Evolutionary conservation across 2,329 filamentous ascomycete species (phyloP).

Genomic region (Penicillium concentricum): DNA sequence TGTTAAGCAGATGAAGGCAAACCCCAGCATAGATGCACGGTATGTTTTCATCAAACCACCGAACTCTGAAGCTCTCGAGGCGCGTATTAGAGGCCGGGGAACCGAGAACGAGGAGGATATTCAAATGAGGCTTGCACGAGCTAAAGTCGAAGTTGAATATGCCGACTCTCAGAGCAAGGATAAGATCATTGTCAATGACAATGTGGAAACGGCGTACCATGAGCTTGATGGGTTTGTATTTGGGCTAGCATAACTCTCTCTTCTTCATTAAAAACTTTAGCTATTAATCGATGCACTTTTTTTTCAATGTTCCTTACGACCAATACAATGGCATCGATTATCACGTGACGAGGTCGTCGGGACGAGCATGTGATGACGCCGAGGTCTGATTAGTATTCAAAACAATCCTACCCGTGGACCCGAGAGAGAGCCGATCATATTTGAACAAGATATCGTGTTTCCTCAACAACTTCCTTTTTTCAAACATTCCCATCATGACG

Average conservation of each 20-base stretch:
- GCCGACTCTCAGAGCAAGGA: background rate
- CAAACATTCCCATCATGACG: constrained; percentile 21
- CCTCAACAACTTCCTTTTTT: too few relatives aligned
- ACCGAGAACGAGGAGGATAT: background rate
- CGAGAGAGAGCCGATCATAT: background rate
- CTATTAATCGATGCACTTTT: too few relatives aligned
- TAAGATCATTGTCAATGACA: background rate
- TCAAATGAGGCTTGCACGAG: background rate
- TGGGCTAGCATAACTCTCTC: background rate
- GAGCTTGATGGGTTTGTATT: background rate
- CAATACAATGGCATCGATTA: background rate
- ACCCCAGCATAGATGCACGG: too few relatives aligned
- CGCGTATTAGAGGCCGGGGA: background rate
- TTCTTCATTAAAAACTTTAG: too few relatives aligned
- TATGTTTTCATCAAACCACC: background rate
- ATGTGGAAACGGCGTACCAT: background rate
- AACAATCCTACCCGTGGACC: background rate
- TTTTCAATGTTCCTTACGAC: too few relatives aligned
- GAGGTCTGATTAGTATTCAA: constrained; percentile 5
- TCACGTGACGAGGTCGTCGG: constrained; percentile 3
- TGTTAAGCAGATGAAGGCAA: too few relatives aligned
- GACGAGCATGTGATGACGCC: background rate
- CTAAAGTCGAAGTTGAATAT: background rate
- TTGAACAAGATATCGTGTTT: background rate
- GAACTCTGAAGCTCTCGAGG: background rate